Evolutionary conservation across 495 filamentous ascomycete species (phyloP).

Genomic region (Trichoderma asperelloides): DNA sequence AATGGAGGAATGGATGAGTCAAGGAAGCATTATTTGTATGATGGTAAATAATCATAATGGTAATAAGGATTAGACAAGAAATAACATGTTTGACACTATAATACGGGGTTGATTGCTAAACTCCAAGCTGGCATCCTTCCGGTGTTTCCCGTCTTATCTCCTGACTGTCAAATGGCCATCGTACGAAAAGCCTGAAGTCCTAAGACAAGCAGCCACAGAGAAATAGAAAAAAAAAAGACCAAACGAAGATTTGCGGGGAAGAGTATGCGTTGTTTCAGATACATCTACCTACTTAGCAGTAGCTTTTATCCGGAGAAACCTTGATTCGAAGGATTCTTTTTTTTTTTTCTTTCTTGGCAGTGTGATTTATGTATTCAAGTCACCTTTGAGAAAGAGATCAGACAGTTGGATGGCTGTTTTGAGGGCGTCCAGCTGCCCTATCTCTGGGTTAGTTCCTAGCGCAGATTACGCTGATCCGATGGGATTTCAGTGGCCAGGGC

Average conservation of each 20-base stretch:
- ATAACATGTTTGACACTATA: too few relatives aligned
- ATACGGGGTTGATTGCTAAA: too few relatives aligned
- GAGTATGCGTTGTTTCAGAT: neutral
- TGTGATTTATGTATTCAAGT: too few relatives aligned
- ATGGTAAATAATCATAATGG: too few relatives aligned
- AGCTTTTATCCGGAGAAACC: neutral
- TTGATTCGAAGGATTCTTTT: neutral
- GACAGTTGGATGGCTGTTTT: too few relatives aligned
- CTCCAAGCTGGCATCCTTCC: neutral
- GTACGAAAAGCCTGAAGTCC: neutral
- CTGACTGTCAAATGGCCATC: neutral
- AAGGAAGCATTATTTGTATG: too few relatives aligned
- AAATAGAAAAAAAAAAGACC: too few relatives aligned
- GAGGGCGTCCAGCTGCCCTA: too few relatives aligned
- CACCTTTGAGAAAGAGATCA: too few relatives aligned
- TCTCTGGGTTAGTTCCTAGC: neutral
- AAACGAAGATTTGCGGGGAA: neutral
- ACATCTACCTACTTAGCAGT: too few relatives aligned
- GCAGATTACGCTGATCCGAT: conserved; percentile 2
- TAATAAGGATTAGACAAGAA: too few relatives aligned
- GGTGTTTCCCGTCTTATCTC: conserved; percentile 6
- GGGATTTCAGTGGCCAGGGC: neutral
- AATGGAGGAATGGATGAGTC: neutral
- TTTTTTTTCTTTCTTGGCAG: neutral
- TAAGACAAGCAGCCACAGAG: neutral